Evolutionary conservation across 768 basidiomycete genomes (phyloP).

Genomic region (Roridomyces roridus): DNA sequence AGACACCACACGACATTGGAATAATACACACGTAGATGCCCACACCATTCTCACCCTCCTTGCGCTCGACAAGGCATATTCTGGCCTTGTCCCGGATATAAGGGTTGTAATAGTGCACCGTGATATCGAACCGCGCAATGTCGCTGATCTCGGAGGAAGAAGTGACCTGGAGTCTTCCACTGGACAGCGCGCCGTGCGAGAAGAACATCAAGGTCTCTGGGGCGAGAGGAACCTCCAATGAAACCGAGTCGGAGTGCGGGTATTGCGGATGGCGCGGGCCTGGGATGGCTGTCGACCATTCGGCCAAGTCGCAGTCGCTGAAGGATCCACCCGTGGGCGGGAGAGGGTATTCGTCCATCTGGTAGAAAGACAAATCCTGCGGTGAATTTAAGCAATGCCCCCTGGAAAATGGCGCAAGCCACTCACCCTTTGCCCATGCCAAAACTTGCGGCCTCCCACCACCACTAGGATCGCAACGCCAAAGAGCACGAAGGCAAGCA

Average conservation of each 20-base stretch:
- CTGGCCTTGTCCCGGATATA: constrained; percentile 30
- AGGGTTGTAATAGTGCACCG: constrained; percentile 23
- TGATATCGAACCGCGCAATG: constrained; percentile 30
- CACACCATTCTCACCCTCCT: constrained; percentile 32
- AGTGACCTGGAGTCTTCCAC: constrained; percentile 29
- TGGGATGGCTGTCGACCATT: neutral
- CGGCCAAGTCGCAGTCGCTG: neutral
- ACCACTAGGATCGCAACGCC: no score
- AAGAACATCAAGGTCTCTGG: constrained; percentile 32
- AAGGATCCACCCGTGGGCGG: no score
- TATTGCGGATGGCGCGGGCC: neutral
- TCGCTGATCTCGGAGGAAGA: constrained; percentile 29
- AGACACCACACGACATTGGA: neutral
- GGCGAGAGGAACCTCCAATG: no score
- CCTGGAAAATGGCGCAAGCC: no score
- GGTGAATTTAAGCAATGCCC: no score
- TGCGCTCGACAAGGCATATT: constrained; percentile 34
- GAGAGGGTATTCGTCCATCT: no score
- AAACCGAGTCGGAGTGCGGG: no score
- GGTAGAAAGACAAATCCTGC: no score
- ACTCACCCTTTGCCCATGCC: no score
- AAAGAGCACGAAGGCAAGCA: no score
- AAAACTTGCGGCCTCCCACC: no score
- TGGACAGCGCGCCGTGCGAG: constrained; percentile 28
- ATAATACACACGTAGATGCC: constrained; percentile 37